Evolutionary conservation across 2,329 filamentous ascomycete genomes (phyloP).

Genomic region (Alternaria sp.): DNA sequence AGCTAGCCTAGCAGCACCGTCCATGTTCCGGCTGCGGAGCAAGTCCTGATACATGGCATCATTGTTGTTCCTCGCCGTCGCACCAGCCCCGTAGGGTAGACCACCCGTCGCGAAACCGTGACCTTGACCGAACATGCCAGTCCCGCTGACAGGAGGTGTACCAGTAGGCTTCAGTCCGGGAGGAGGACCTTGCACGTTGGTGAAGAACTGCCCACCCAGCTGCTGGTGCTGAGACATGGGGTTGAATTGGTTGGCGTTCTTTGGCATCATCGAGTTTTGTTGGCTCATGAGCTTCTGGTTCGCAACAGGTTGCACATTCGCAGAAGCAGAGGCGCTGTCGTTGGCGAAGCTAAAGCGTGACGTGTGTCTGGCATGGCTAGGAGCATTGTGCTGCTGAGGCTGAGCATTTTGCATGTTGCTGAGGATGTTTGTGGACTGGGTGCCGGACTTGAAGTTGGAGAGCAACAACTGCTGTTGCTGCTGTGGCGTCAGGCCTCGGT

Average conservation of each 20-base stretch:
- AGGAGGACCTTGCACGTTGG: slow-evolving; percentile 88
- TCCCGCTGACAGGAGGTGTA: slow-evolving; percentile 83
- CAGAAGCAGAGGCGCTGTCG: slow-evolving; percentile 68
- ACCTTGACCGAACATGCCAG: slow-evolving; percentile 88
- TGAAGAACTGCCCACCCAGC: slow-evolving; percentile 76
- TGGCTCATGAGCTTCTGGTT: slow-evolving; percentile 85
- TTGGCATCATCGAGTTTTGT: slow-evolving; percentile 85
- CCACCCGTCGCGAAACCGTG: slow-evolving; percentile 79
- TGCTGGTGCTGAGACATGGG: slow-evolving; percentile 63
- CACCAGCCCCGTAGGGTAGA: slow-evolving; percentile 68
- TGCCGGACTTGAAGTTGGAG: slow-evolving; percentile 65
- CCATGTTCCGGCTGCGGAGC: slow-evolving; percentile 70
- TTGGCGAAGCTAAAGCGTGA: slow-evolving; percentile 90
- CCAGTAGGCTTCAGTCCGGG: slow-evolving; percentile 95
- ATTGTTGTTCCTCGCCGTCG: slow-evolving; percentile 75
- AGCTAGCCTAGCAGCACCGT: slow-evolving; percentile 74
- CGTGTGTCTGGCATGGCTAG: slow-evolving; percentile 79
- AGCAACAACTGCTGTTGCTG: slow-evolving; percentile 75
- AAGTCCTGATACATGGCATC: slow-evolving; percentile 82
- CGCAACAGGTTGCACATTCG: slow-evolving; percentile 77
- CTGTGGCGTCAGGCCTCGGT: slow-evolving; percentile 80
- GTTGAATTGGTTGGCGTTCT: slow-evolving; percentile 58
- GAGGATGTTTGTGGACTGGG: slow-evolving; percentile 64
- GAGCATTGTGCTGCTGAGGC: slow-evolving; percentile 62
- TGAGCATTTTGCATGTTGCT: slow-evolving; percentile 56